Evolutionary conservation across 495 filamentous ascomycete genomes (phyloP), one percentile per base, ranked within the genome.

Genomic region (Penicillium canescens): DNA sequence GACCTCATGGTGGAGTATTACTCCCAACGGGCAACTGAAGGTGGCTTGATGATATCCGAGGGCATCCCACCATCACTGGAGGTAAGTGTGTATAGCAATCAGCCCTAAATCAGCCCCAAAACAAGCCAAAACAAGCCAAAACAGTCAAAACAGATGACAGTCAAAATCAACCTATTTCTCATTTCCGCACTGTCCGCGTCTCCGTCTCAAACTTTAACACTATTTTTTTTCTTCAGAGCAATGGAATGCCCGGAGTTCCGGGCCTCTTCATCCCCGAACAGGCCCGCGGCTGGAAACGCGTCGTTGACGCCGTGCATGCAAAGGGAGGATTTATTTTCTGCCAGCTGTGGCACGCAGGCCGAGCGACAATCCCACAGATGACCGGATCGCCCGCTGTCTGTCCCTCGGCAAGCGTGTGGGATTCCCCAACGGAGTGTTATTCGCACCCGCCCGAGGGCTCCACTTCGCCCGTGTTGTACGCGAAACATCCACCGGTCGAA

Each of bases 21-120:
- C 63, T 46, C 61, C 2, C 82, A 86, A 52, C 72, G 81, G 8
- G 68, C 81, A 2, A 75, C 77, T 7, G 55, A 72, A 12, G 82
- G 82, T 11, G 78, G 78, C 1, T 56, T 85, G n/a, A 66, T 84
- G 34, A 80, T 85, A 35, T 73, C 73, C 5, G 80, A 84, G 61
- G 82, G 76, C 0, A 73, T 77, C n/a, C 70, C 75, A n/a, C 74
- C 78, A 26, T 78, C 71, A n/a, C 57, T 73, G 1, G 73, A 78
- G 65, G 69, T 73, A 68, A 46, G 42, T 7, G 39, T 13, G 28
- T 16, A 20, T 38, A 9, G 1, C 38, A 23, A 44, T 42, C 38
- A 42, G 33, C 37, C 37, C 18, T 31, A 31, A 31, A 31, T 31
- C 28, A 31, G 28, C 28, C 28, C 28, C 28, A 5, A 31, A 31